A percentile compares a stretch with the other conserved stretches of the same genome.
Evolutionary conservation across 345 rosid species (phyloP).

Genomic region (Conringia planisiliqua): DNA sequence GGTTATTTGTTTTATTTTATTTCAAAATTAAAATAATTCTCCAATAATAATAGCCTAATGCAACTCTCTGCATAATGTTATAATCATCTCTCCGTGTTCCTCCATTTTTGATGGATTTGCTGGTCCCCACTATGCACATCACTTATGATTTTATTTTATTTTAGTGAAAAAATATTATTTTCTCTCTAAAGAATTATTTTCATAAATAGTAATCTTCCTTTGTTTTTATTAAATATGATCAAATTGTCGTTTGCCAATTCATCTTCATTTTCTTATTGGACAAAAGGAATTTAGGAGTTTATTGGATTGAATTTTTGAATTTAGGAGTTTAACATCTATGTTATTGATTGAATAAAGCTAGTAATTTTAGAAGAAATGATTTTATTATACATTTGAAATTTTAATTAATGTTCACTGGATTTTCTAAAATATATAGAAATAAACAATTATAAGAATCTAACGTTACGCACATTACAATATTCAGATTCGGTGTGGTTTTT

Average conservation of each 20-base stretch:
- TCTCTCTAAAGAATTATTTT: neutral
- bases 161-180: neutral
- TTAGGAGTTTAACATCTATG: neutral
- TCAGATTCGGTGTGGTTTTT: neutral
- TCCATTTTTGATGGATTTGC: slow-evolving; percentile 32
- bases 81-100: slow-evolving; percentile 25
- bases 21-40: neutral
- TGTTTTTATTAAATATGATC: neutral
- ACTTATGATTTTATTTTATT: neutral
- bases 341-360: neutral
- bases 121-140: slow-evolving; percentile 33
- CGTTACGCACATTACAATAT: neutral
- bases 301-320: neutral
- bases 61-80: slow-evolving; percentile 29
- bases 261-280: neutral
- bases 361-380: neutral
- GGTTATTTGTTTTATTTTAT: neutral
- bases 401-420: neutral
- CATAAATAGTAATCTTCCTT: neutral
- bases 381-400: neutral
- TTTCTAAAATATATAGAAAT: neutral
- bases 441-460: neutral
- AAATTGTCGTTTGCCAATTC: neutral
- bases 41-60: slow-evolving; percentile 19
- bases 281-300: neutral